Base-by-base conservation (phyloP, 768 basidiomycete species). In the Leccinum fibrillosum region DNA sequence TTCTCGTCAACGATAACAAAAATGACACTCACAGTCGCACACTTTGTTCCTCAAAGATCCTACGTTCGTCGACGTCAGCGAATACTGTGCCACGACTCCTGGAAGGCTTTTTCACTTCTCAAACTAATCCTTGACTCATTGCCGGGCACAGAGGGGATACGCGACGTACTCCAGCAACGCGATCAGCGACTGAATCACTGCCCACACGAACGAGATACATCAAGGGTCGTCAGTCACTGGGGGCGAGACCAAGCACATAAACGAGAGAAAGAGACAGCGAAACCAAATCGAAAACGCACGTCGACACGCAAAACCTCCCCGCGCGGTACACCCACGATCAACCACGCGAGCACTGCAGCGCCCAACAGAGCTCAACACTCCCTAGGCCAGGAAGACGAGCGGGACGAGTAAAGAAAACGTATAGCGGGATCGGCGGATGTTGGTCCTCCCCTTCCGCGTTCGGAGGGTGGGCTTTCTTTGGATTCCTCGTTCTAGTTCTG, bases 131-230 rank as follows among this genome's bases (percentile, higher is more conserved):
- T 23, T 23, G 23, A 23, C 23, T 2, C 3, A 23, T 23, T 23
- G n/a, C n/a, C n/a, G n/a, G n/a, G n/a, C n/a, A n/a, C n/a, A n/a
- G 3, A 44, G 12, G 30, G 28, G 19, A 39, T 37, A 6, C 42
- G 13, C 12, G 45, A 50, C 62, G 1, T 50, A 79, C 78, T 73
- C 77, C 25, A 80, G 71, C 54, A 78, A 63, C 15, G 73, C 72
- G 13, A 80, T 62, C 6, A 77, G 64, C 17, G 72, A 70, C 55
- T 77, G 75, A 53, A 80, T 71, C 52, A 77, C 66, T 2, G 74
- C 79, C 59, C 75, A 74, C 15, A 78, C 53, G 52, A 78, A 78
- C 9, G 78, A 76, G 26, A 80, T 65, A 78, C 78, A 78, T 30
- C 54, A 1, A 3, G n/a, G 1, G 6, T 47, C 45, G 21, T 19